phyloP scores from a whole-genome alignment of 2,329 filamentous ascomycete genomes.

The Sarocladiaceae sp. region DNA sequence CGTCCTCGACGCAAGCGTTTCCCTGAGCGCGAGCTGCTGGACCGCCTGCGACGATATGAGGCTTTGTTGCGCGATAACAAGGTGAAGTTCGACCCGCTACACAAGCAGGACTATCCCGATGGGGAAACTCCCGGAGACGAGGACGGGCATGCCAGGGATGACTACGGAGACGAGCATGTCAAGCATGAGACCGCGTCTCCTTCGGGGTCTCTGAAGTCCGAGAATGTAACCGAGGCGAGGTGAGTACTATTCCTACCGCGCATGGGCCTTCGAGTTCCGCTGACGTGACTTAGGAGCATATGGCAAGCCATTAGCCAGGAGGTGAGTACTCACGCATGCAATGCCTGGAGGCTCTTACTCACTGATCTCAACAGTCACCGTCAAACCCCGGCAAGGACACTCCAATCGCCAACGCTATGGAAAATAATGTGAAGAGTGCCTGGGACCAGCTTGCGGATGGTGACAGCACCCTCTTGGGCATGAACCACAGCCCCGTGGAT shows the following conservation, averaged over 20 bases:
- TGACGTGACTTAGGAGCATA: constrained; percentile 38
- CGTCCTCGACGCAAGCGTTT: constrained; percentile 39
- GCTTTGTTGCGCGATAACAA: constrained; percentile 49
- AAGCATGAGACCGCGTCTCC: constrained; percentile 2
- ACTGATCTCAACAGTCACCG: constrained; percentile 7
- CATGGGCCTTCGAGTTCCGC: no score
- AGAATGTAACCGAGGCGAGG: constrained; percentile 14
- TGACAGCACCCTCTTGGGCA: constrained; percentile 50
- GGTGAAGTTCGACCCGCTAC: constrained; percentile 47
- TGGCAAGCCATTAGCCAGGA: constrained; percentile 41
- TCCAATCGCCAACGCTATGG: background rate
- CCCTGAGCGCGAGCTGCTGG: constrained; percentile 54
- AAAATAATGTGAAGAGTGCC: constrained; percentile 33
- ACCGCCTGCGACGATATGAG: constrained; percentile 54
- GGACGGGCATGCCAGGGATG: constrained; percentile 12
- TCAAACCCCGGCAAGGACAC: constrained; percentile 7
- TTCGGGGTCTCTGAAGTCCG: constrained; percentile 9
- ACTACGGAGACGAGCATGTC: background rate
- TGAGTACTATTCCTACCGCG: constrained; percentile 9
- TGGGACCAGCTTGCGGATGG: constrained; percentile 40
- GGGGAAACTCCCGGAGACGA: background rate
- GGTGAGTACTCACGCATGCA: constrained; percentile 23
- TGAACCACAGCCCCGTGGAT: constrained; percentile 32
- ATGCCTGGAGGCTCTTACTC: background rate
- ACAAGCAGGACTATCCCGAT: constrained; percentile 14